Base-by-base conservation (phyloP, 768 basidiomycete species). In the Gymnopilus dilepis region DNA sequence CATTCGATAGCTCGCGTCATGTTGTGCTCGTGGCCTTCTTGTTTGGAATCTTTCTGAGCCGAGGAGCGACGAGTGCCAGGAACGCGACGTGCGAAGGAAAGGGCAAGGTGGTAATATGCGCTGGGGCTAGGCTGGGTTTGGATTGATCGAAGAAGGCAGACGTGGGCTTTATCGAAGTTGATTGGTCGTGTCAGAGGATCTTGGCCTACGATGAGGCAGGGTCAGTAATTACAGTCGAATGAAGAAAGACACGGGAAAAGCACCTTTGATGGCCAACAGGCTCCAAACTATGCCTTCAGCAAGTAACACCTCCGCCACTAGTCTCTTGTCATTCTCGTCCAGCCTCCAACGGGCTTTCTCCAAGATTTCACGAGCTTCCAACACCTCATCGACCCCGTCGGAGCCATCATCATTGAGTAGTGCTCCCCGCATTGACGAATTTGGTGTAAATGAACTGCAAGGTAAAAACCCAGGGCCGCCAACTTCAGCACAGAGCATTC, bases 81-180 rank as follows among this genome's bases (percentile, higher is more conserved):
- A n/a, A 61, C 58, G 11, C 65, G 65, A 87, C 82, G 87, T 6
- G 87, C 79, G 51, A 86, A 83, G 0, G 89, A 89, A 7, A 94
- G 77, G 0, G 96, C 90, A n/a, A 95, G 84, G 57, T 96, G 92
- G 68, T 90, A 94, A 66, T 89, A 83, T 0, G 83, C 86, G 3
- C 82, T 77, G 0, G 91, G 77, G 0, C 84, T 83, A 0, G 89
- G 76, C 26, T 80, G 73, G 19, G 73, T 65, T 17, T 77, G 73
- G 17, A 87, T 74, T 1, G 91, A 86, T 6, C 69, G 71, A 5
- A 78, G 68, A 31, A 90, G 82, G 37, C 83, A 77, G 0, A 72
- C 62, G 55, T 89, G 82, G 0, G 92, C 86, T 17, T 83, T 74
- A 1, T 81, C 73, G 48, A 97, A 83, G 19, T 84, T 86, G 17